These are phyloP conservation scores for Talaromyces sp. DNA, from an alignment of 2,329 filamentous ascomycete species.

Conservation along the genomic window DNA sequence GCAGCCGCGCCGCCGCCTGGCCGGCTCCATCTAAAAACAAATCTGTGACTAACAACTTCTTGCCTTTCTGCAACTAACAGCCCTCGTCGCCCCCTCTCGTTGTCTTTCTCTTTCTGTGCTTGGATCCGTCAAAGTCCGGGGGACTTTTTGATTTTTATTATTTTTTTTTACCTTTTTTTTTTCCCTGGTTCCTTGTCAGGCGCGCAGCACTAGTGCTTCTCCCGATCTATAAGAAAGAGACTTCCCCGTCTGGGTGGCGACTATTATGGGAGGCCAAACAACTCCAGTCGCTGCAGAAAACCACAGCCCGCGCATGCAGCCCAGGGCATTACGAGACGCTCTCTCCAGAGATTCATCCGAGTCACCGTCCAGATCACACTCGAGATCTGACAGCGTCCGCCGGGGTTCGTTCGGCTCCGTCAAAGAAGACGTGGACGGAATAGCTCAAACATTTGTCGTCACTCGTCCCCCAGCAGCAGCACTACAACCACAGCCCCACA, in stretches of 20 bases:
- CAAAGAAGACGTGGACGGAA: conserved; percentile 39
- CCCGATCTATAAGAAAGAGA: neutral
- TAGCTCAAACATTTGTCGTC: conserved; percentile 41
- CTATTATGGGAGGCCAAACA: neutral
- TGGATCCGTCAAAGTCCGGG: conserved; percentile 2
- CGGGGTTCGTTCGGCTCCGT: conserved; percentile 39
- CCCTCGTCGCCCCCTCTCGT: conserved; percentile 3
- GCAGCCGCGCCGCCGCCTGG: conserved; percentile 1
- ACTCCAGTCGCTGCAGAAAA: neutral
- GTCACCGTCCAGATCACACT: conserved; percentile 22
- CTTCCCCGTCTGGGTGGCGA: neutral
- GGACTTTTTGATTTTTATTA: neutral
- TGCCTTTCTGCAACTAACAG: conserved; percentile 4
- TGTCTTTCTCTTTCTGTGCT: neutral
- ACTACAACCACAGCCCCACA: conserved; percentile 16
- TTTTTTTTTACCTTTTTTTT: neutral
- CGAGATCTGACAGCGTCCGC: conserved; percentile 35
- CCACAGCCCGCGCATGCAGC: neutral
- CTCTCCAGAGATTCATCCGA: conserved; percentile 4
- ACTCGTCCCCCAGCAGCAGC: conserved; percentile 27
- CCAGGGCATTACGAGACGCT: neutral
- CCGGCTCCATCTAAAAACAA: conserved; percentile 6
- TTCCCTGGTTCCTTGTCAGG: neutral
- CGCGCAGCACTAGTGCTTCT: neutral
- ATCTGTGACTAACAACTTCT: conserved; percentile 17